Base-by-base conservation (phyloP, 768 basidiomycete genomes). In the Termitomyces sp. region DNA sequence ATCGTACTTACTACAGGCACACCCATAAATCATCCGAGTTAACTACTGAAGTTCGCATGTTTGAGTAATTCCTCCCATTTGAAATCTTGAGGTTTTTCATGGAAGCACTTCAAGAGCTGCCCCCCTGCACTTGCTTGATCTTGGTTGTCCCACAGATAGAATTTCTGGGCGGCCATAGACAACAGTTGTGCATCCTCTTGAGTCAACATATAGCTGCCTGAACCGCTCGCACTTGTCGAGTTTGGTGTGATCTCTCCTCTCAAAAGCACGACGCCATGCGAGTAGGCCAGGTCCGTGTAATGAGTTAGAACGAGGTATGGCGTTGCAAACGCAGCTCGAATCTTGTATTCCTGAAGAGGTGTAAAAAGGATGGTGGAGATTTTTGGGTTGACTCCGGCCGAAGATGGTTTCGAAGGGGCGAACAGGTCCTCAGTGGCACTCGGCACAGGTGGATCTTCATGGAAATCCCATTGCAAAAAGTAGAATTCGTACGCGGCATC, bases 271-370 rank as follows among this genome's bases (percentile, higher is more conserved):
- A 90, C 69, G 11, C 84, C 86, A 65, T 98, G 93, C 4, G 89
- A 85, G 27, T 80, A 70, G 1, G 86, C 83, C 5, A 99, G 74
- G 65, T 98, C 95, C 49, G 95, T 89, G 71, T 98, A 98, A 70
- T 92, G 85, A 4, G 95, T 98, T 38, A 98, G 66, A 23, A 90
- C 89, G 25, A 99, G 79, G 67, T 93, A 91, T 1, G 96, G 95
- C 5, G 93, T 95, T 7, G 97, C 90, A 69, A 88, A 98, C 17
- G 87, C 80, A 52, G 81, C 80, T 40, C 89, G 86, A 56, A 85
- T 72, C 71, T 97, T 96, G 82, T 92, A 99, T 73, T 98, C 96
- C 62, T 90, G 87, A 42, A 98, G 78, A 2, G 95, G 91, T 0
- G 97, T 95, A 76, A 96, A 96, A 35, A 98, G 78, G 52, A 96